phyloP scores from a whole-genome alignment of 331 rosid species.

The Quercus phellos region DNA sequence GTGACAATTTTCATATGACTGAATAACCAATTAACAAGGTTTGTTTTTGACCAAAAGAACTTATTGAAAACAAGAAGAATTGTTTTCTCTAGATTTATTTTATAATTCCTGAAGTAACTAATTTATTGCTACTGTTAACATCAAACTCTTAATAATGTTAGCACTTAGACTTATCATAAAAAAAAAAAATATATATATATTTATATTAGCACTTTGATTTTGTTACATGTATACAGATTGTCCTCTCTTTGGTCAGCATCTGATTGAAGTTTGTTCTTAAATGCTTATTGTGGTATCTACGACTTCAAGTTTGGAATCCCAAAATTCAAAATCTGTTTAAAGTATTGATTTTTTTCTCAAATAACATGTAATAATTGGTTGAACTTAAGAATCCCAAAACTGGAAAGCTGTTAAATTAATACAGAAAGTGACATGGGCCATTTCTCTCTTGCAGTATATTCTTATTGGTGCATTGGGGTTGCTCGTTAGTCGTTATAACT shows the following conservation, averaged over 20 bases:
- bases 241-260: neutral
- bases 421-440: conserved; percentile 2
- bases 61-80: no score
- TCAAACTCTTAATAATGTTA: neutral
- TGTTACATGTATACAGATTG: neutral
- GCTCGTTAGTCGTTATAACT: conserved; percentile 73
- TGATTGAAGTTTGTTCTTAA: neutral
- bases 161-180: neutral
- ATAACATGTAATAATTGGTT: neutral
- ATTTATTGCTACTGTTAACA: no score
- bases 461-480: conserved; percentile 73
- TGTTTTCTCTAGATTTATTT: no score
- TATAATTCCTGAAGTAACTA: no score
- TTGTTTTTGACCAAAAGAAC: neutral
- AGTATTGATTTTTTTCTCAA: neutral
- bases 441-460: conserved; percentile 57
- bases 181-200: no score
- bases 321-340: neutral
- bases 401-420: neutral
- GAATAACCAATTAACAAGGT: conserved; percentile 87
- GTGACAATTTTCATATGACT: conserved; percentile 82
- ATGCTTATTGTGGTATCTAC: neutral
- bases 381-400: neutral
- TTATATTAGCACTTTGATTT: neutral
- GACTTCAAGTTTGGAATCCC: neutral